phyloP scores from a whole-genome alignment of 2,329 filamentous ascomycete species.

The Drechslera avenae region DNA sequence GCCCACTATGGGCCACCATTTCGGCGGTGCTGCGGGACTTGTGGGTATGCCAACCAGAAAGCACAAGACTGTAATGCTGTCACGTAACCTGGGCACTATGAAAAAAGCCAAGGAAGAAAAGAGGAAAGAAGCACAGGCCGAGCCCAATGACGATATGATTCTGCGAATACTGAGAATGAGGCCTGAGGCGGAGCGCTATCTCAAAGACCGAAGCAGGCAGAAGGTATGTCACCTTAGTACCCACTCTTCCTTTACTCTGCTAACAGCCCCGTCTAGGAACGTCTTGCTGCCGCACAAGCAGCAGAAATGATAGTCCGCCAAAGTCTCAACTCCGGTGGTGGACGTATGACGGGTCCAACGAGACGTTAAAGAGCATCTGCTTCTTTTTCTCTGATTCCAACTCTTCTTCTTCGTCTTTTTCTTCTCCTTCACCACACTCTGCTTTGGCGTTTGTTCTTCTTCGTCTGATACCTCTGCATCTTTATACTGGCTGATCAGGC shows the following conservation, averaged over 20 bases:
- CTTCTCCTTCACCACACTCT: background rate
- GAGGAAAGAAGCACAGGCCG: conserved; percentile 90
- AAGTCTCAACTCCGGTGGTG: conserved; percentile 70
- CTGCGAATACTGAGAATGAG: conserved; percentile 92
- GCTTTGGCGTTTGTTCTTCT: background rate
- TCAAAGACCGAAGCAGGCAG: conserved; percentile 88
- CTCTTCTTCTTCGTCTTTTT: background rate
- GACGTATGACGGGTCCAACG: conserved; percentile 55
- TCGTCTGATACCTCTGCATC: conserved; percentile 25
- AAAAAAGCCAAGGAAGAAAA: conserved; percentile 94
- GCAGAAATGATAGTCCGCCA: conserved; percentile 94
- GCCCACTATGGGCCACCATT: conserved; percentile 59
- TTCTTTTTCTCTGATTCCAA: background rate
- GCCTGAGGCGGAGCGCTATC: conserved; percentile 83
- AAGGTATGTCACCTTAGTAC: conserved; percentile 58
- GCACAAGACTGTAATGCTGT: conserved; percentile 78
- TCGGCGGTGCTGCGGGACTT: conserved; percentile 59
- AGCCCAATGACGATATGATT: conserved; percentile 98
- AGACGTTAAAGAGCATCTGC: background rate
- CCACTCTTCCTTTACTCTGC: background rate
- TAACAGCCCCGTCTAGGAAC: conserved; percentile 57
- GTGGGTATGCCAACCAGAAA: conserved; percentile 63
- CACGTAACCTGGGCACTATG: conserved; percentile 94
- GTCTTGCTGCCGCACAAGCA: conserved; percentile 85
- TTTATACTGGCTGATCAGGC: background rate